Conservation (phyloP, 768 basidiomycete genomes). For the Suillus ampliporus region DNA sequence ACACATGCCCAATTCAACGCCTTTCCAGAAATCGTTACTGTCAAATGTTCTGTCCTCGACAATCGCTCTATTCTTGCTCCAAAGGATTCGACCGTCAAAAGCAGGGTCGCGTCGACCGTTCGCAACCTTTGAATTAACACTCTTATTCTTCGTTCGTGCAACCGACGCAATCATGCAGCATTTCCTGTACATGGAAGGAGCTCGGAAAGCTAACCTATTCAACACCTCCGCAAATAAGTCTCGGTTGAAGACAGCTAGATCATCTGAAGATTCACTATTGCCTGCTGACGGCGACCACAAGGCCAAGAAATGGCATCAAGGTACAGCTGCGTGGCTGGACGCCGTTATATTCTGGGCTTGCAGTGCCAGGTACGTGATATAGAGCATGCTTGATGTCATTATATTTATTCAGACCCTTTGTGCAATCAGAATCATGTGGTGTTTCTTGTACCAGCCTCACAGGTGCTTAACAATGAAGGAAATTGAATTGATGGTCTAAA, state of each 20-base stretch:
- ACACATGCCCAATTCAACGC: constrained; percentile 36
- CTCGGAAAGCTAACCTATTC: constrained; percentile 4
- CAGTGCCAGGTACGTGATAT: constrained; percentile 65
- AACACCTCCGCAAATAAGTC: background rate
- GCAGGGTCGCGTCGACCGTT: constrained; percentile 43
- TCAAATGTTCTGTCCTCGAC: constrained; percentile 61
- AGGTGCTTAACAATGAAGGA: constrained; percentile 47
- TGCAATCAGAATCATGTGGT: constrained; percentile 80
- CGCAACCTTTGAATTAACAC: constrained; percentile 69
- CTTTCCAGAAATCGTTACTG: constrained; percentile 59
- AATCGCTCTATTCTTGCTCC: constrained; percentile 62
- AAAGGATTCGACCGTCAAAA: constrained; percentile 45
- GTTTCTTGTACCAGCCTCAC: constrained; percentile 79
- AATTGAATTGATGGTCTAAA: constrained; percentile 9
- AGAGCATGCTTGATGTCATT: background rate
- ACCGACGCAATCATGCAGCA: constrained; percentile 65
- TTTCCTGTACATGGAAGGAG: constrained; percentile 43
- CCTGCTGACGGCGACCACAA: constrained; percentile 25
- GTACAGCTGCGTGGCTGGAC: constrained; percentile 58
- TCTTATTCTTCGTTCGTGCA: constrained; percentile 72
- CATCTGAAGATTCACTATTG: background rate
- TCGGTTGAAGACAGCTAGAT: background rate
- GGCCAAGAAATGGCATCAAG: constrained; percentile 36
- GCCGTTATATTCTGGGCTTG: constrained; percentile 78
- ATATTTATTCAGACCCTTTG: background rate